Base-by-base conservation (phyloP, 352 stramenopile genomes). In the Globisporangium alternatum region DNA sequence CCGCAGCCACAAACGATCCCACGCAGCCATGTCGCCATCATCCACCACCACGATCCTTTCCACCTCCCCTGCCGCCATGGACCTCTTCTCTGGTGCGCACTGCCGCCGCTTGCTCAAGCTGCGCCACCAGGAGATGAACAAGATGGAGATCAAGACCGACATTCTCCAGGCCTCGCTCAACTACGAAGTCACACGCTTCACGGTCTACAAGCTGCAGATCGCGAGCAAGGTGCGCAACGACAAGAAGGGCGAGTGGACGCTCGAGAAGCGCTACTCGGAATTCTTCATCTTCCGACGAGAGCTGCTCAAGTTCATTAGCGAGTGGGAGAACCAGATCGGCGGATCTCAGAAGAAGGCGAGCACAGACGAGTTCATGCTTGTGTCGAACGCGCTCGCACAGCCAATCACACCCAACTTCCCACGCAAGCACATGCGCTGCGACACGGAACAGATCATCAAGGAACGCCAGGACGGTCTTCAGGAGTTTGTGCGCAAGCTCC, bases 81-180 rank as follows among this genome's bases (percentile, higher is more conserved):
- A 69, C 6, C 64, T 85, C 30, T 73, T 83, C 65, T 56, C 66
- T 13, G 67, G 77, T 37, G 67, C 74, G 30, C 72, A 70, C 25
- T 81, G 75, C 55, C 78, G 78, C 9, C 78, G 78, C 17, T 68
- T 88, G 65, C 80, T 85, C 63, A 82, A 88, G 71, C 73, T 76
- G 54, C 79, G 79, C 52, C 79, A 82, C 22, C 69, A 80, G 37
- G 75, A 84, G 22, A 68, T 76, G 55, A 74, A 63, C 55, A 76
- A 86, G 48, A 56, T 88, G 52, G 69, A 81, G 52, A 85, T 88
- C 52, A 68, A 63, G 63, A 80, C 75, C 21, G 67, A 69, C 1
- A 48, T 59, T 31, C 64, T 61, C 35, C 59, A 64, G 45, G 70
- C 69, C 10, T 65, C 68, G 19, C 21, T 67, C 22, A 56, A 64